Evolutionary conservation across 257 asterid genomes (phyloP).

Genomic region (Plectranthus barbatus): DNA sequence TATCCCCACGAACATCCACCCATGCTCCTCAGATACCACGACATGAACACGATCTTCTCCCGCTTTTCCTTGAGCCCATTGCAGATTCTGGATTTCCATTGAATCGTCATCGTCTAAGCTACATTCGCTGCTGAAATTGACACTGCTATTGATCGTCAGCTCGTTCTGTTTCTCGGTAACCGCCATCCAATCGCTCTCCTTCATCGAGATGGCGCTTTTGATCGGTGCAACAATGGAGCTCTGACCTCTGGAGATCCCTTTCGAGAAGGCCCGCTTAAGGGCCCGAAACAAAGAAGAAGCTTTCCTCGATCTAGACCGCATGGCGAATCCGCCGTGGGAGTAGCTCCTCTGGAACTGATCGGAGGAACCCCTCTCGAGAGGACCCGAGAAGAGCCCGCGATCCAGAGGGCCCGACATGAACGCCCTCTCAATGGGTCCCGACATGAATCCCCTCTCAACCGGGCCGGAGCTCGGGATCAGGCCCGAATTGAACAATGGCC

Average conservation of each 20-base stretch:
- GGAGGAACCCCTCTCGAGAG: constrained; percentile 49
- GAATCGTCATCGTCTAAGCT: constrained; percentile 69
- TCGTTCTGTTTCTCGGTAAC: constrained; percentile 69
- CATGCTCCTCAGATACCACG: constrained; percentile 87
- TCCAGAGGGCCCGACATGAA: constrained; percentile 79
- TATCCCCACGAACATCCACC: constrained; percentile 94
- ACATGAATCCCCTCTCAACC: constrained; percentile 68
- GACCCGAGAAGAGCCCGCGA: constrained; percentile 67
- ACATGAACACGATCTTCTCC: constrained; percentile 98
- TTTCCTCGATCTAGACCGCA: constrained; percentile 53
- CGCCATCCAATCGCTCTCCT: constrained; percentile 56
- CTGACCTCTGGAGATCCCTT: constrained; percentile 62
- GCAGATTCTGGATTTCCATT: constrained; percentile 55
- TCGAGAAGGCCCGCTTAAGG: constrained; percentile 61
- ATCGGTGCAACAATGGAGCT: constrained; percentile 87
- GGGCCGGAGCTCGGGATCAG: constrained; percentile 53
- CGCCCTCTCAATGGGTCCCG: constrained; percentile 81
- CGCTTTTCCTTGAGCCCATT: constrained; percentile 99
- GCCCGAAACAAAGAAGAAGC: constrained; percentile 52
- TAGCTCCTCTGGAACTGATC: constrained; percentile 75
- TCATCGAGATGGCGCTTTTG: constrained; percentile 50
- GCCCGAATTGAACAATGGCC: constrained; percentile 46
- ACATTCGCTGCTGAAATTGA: constrained; percentile 67
- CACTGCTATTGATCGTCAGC: constrained; percentile 53
- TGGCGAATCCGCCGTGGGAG: constrained; percentile 72